Evolutionary conservation across 352 stramenopile genomes (phyloP).

Genomic region (Globisporangium viniferum): DNA sequence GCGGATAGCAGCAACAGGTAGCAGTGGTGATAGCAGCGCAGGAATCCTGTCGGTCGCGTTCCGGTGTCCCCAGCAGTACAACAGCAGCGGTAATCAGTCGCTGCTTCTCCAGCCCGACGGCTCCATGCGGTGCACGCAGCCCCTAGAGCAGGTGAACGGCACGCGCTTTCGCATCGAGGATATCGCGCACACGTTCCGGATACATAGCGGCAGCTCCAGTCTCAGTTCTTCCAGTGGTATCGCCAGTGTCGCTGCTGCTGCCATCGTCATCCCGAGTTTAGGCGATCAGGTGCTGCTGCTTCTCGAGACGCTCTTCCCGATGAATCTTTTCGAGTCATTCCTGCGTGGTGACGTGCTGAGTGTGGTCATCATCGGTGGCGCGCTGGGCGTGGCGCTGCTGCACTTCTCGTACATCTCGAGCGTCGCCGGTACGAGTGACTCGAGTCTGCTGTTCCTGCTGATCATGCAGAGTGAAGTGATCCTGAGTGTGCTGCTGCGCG

Average conservation of each 20-base stretch:
- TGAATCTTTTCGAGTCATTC: constrained; percentile 25
- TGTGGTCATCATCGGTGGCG: constrained; percentile 30
- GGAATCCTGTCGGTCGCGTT: constrained; percentile 19
- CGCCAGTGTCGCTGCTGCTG: constrained; percentile 11
- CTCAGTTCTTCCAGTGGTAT: not conserved
- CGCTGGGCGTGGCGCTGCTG: constrained; percentile 29
- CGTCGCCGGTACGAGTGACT: constrained; percentile 17
- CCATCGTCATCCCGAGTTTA: constrained; percentile 18
- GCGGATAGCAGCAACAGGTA: constrained; percentile 13
- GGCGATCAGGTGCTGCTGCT: constrained; percentile 27
- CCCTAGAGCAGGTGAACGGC: constrained; percentile 22
- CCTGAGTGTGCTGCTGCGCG: constrained; percentile 36
- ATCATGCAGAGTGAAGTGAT: constrained; percentile 40
- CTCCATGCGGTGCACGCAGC: constrained; percentile 25
- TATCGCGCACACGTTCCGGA: constrained; percentile 27
- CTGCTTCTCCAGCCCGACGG: constrained; percentile 40
- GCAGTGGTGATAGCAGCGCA: constrained; percentile 1
- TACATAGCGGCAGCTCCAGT: not conserved
- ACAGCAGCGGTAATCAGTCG: constrained; percentile 8
- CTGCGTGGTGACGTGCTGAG: constrained; percentile 34
- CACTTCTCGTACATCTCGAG: constrained; percentile 18
- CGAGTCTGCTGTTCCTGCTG: constrained; percentile 47
- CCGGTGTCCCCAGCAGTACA: constrained; percentile 19
- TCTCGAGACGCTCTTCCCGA: constrained; percentile 31
- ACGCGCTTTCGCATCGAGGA: constrained; percentile 53